Conservation (phyloP, 192 early-diverging fungal species). For the Funneliformis geosporum region DNA sequence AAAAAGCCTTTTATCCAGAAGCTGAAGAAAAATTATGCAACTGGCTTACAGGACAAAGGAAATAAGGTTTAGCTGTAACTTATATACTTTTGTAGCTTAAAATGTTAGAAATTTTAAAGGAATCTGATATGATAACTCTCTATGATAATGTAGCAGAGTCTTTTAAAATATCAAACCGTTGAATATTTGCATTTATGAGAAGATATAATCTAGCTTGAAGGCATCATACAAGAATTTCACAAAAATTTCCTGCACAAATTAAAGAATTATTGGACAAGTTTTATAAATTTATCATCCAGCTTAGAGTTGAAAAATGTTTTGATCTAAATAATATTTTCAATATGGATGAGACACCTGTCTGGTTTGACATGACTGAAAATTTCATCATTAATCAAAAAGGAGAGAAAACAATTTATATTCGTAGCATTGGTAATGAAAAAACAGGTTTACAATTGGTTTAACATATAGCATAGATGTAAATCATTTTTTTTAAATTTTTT, state of each 20-base stretch:
- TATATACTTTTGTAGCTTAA: neutral
- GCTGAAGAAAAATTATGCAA: neutral
- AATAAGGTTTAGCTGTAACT: neutral
- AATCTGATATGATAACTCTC: neutral
- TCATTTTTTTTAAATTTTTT: no score
- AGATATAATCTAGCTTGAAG: neutral
- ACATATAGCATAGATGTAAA: neutral
- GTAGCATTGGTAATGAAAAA: constrained; percentile 3
- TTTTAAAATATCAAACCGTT: neutral
- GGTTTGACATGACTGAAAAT: neutral
- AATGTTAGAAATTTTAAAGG: neutral
- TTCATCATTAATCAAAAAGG: neutral
- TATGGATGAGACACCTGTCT: constrained; percentile 3
- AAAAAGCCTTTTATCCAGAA: no score
- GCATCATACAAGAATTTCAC: neutral
- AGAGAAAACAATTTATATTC: constrained; percentile 4
- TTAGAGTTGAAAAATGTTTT: neutral
- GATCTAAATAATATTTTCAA: neutral
- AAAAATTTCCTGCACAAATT: neutral
- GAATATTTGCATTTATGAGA: neutral
- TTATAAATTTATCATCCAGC: neutral
- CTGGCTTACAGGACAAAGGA: neutral
- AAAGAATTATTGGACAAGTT: neutral
- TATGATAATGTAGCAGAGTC: neutral
- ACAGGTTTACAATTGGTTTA: neutral